These are phyloP conservation scores for Leccinum insigne DNA, from an alignment of 1,284 basidiomycete genomes.

Conservation along the genomic window DNA sequence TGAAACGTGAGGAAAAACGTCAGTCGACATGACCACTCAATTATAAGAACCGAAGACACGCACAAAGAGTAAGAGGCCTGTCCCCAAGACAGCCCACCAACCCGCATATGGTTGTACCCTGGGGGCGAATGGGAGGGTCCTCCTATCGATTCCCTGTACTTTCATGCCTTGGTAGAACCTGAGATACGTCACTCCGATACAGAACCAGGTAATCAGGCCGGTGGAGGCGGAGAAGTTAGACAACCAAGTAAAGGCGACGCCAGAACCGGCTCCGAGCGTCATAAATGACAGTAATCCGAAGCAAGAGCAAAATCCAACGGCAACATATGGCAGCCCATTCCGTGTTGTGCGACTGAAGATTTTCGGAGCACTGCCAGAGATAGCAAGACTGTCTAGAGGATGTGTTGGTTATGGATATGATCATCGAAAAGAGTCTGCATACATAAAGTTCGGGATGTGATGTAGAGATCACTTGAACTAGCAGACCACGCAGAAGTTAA, in stretches of 20 bases:
- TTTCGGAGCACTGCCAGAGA: slow-evolving; percentile 56
- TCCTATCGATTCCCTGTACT: slow-evolving; percentile 53
- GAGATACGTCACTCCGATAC: slow-evolving; percentile 59
- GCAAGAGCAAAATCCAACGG: slow-evolving; percentile 48
- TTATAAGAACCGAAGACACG: slow-evolving; percentile 13
- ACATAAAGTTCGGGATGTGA: background rate
- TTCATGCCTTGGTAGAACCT: slow-evolving; percentile 59
- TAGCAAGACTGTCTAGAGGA: slow-evolving; percentile 50
- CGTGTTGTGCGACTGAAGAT: slow-evolving; percentile 53
- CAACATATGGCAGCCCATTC: slow-evolving; percentile 57
- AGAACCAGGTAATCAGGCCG: slow-evolving; percentile 64
- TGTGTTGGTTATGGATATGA: background rate
- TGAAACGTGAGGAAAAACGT: background rate
- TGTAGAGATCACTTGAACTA: slow-evolving; percentile 18
- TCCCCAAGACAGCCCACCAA: slow-evolving; percentile 40
- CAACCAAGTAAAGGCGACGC: slow-evolving; percentile 56
- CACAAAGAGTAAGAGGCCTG: slow-evolving; percentile 40
- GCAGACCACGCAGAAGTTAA: slow-evolving; percentile 62
- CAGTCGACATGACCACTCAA: background rate
- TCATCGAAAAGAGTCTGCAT: background rate
- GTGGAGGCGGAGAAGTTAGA: slow-evolving; percentile 41
- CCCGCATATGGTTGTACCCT: slow-evolving; percentile 48
- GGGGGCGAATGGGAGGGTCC: slow-evolving; percentile 47
- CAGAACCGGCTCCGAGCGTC: slow-evolving; percentile 48
- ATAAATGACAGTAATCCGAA: slow-evolving; percentile 56